Conservation (phyloP, 495 filamentous ascomycete species). For the Rusavskia elegans region DNA sequence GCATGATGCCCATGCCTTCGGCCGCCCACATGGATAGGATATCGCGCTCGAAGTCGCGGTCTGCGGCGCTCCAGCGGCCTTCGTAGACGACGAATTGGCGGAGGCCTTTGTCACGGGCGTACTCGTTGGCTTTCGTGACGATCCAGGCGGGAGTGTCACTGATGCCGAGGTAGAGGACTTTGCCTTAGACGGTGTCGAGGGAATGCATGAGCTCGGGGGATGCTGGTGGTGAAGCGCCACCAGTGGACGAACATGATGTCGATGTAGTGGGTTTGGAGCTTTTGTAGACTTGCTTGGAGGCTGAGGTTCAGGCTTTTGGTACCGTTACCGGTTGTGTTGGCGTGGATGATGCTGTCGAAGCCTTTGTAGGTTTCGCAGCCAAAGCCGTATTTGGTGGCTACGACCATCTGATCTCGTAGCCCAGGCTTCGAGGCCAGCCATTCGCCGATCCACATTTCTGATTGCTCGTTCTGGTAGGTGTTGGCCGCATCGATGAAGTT, state of each 20-base stretch:
- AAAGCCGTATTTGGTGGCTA: conserved; percentile 58
- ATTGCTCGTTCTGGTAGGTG: conserved; percentile 53
- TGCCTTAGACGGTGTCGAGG: conserved; percentile 46
- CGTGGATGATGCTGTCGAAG: conserved; percentile 30
- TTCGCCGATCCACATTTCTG: conserved; percentile 60
- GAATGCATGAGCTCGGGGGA: conserved; percentile 57
- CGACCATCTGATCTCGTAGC: conserved; percentile 44
- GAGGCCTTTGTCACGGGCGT: conserved; percentile 47
- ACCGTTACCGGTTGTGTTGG: conserved; percentile 41
- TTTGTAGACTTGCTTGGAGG: conserved; percentile 37
- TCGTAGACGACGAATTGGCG: conserved; percentile 53
- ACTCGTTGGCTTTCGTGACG: conserved; percentile 50
- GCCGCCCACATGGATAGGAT: conserved; percentile 48
- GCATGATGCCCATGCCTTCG: conserved; percentile 55
- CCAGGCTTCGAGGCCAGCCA: conserved; percentile 43
- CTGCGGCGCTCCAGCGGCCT: conserved; percentile 42
- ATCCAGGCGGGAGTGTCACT: conserved; percentile 59
- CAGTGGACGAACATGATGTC: conserved; percentile 32
- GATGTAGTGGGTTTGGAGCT: conserved; percentile 49
- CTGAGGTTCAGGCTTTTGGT: conserved; percentile 40
- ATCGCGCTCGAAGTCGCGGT: conserved; percentile 54
- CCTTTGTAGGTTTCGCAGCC: conserved; percentile 14
- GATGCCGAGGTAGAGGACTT: conserved; percentile 56
- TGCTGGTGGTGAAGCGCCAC: conserved; percentile 48
- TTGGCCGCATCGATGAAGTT: conserved; percentile 71